Conservation (phyloP, 2,329 filamentous ascomycete species). For the Exutisphaerella laricina region DNA sequence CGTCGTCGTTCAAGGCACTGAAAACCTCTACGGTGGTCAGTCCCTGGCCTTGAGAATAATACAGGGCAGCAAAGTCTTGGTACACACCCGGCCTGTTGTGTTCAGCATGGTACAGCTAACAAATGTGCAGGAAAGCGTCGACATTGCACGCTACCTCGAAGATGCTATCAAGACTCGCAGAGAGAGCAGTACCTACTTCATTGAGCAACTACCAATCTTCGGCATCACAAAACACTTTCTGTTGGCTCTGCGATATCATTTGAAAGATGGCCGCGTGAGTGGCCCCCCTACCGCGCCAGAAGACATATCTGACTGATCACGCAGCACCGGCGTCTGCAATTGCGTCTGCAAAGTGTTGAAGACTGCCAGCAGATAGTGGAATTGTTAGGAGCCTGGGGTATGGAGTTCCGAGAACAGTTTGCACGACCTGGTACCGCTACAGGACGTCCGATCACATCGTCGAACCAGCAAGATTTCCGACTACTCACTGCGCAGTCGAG, state of each 20-base stretch:
- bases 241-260: conserved; percentile 39
- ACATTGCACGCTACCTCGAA: conserved; percentile 27
- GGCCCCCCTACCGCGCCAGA: not conserved
- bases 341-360: conserved; percentile 24
- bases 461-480: conserved; percentile 7
- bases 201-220: conserved; percentile 42
- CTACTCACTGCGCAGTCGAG: conserved; percentile 11
- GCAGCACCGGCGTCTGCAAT: conserved; percentile 31
- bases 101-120: conserved; percentile 9
- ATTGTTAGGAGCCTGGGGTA: conserved; percentile 23
- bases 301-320: not conserved
- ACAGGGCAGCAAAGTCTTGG: conserved; percentile 39
- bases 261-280: conserved; percentile 35
- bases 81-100: conserved; percentile 26
- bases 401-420: conserved; percentile 27
- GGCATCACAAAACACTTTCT: conserved; percentile 37
- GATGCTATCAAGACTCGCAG: conserved; percentile 14
- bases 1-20: not conserved
- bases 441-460: not conserved
- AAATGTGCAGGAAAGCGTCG: conserved; percentile 27
- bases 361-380: conserved; percentile 24
- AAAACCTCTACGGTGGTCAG: conserved; percentile 8
- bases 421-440: conserved; percentile 15
- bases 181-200: conserved; percentile 26
- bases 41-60: conserved; percentile 35